Evolutionary conservation across 1,139 yeast genomes (phyloP).

Genomic region (Taphrina flavorubra): DNA sequence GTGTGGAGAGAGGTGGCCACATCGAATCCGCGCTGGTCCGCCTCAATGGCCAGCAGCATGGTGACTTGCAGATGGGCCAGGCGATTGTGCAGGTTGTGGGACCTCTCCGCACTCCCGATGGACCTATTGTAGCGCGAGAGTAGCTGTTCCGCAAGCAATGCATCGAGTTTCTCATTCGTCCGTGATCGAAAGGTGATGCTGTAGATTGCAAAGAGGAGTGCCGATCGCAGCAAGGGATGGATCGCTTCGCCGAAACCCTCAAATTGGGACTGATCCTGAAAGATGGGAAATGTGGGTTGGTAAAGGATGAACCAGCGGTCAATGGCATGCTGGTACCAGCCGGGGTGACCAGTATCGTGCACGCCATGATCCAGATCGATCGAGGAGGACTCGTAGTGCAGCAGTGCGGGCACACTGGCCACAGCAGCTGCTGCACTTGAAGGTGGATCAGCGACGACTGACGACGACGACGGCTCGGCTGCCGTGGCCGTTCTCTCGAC

Average conservation of each 20-base stretch:
- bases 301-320: slow-evolving; percentile 37
- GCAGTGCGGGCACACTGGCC: not conserved
- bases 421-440: not conserved
- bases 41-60: slow-evolving; percentile 51
- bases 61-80: slow-evolving; percentile 32
- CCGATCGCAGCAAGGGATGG: slow-evolving; percentile 31
- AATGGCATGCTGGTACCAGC: slow-evolving; percentile 31
- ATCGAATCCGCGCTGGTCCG: slow-evolving; percentile 48
- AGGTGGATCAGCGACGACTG: no score
- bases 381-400: no score
- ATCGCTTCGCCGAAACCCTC: slow-evolving; percentile 11
- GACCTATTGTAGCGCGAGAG: slow-evolving; percentile 26
- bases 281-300: slow-evolving; percentile 38
- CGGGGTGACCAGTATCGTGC: slow-evolving; percentile 13
- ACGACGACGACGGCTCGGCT: not conserved
- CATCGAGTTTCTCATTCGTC: slow-evolving; percentile 24
- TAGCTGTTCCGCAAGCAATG: slow-evolving; percentile 32
- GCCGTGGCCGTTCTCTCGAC: not conserved
- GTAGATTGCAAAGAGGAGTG: slow-evolving; percentile 31
- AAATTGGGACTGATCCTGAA: slow-evolving; percentile 4
- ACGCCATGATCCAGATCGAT: not conserved
- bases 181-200: slow-evolving; percentile 31
- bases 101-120: not conserved
- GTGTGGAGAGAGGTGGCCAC: slow-evolving; percentile 37
- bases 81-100: slow-evolving; percentile 8